Conservation (phyloP, 1,139 yeast species). For the Blastobotrys elegans region DNA sequence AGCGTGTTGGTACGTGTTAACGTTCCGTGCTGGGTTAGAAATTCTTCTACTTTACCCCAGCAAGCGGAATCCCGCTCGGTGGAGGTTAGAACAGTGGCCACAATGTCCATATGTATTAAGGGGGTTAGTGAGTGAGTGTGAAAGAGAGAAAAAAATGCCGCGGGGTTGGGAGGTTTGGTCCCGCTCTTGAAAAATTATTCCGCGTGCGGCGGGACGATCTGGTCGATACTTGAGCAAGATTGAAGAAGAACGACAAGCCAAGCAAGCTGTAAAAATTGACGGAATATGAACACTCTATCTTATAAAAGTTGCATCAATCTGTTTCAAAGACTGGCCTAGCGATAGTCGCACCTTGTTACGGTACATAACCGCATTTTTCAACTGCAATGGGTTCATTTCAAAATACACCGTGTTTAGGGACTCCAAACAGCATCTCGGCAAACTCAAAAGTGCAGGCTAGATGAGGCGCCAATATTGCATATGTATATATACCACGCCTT, state of each 20-base stretch:
- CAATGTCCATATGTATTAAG: too few species aligned
- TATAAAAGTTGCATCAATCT: slow-evolving; percentile 83
- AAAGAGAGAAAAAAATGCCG: too few species aligned
- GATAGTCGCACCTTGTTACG: slow-evolving; percentile 74
- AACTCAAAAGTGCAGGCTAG: too few species aligned
- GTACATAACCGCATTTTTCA: slow-evolving; percentile 68
- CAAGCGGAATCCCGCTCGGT: not conserved
- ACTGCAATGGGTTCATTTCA: slow-evolving; percentile 91
- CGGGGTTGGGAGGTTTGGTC: too few species aligned
- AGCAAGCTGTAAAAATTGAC: too few species aligned
- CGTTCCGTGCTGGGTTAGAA: not conserved
- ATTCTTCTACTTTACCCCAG: not conserved
- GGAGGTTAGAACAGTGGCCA: slow-evolving; percentile 4
- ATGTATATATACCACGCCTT: too few species aligned
- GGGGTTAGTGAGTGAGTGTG: too few species aligned
- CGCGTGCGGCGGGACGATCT: too few species aligned
- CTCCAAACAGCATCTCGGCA: too few species aligned
- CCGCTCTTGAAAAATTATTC: too few species aligned
- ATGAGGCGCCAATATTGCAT: too few species aligned
- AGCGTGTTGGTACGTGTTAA: not conserved
- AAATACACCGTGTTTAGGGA: slow-evolving; percentile 84
- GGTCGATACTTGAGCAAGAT: slow-evolving; percentile 93
- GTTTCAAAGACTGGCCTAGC: slow-evolving; percentile 67
- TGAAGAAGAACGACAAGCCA: slow-evolving; percentile 91
- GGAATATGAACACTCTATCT: too few species aligned